Percentiles rank a stretch among this genome's conserved stretches.
Evolutionary conservation across 2,329 filamentous ascomycete species (phyloP).

Genomic region (Fusarium veterinarium): DNA sequence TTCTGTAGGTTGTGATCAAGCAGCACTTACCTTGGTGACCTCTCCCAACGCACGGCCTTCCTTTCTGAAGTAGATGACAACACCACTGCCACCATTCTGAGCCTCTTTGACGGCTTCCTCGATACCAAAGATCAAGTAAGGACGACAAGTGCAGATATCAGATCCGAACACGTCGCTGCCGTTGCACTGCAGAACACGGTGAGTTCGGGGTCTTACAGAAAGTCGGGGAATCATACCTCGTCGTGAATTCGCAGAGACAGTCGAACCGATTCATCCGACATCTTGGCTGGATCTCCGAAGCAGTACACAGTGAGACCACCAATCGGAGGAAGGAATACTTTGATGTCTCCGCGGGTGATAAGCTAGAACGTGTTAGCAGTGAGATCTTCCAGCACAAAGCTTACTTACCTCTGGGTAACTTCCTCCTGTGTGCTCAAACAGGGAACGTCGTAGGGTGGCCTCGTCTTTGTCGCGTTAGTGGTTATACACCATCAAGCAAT

Average conservation of each 20-base stretch:
- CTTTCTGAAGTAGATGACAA: slow-evolving; percentile 99
- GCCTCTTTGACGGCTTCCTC: slow-evolving; percentile 98
- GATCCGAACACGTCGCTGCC: slow-evolving; percentile 98
- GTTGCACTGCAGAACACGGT: slow-evolving; percentile 72
- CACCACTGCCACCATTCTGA: slow-evolving; percentile 90
- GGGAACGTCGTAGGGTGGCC: slow-evolving; percentile 81
- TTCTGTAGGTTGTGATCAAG: background rate
- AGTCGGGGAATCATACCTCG: slow-evolving; percentile 57
- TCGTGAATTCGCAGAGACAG: slow-evolving; percentile 86
- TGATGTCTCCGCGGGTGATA: slow-evolving; percentile 94
- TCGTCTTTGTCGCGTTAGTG: slow-evolving; percentile 70
- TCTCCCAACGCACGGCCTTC: slow-evolving; percentile 95
- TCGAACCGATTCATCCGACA: slow-evolving; percentile 84
- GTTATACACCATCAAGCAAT: background rate
- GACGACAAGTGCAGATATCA: slow-evolving; percentile 96
- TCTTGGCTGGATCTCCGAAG: slow-evolving; percentile 94
- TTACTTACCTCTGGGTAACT: slow-evolving; percentile 83
- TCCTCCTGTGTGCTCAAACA: slow-evolving; percentile 96
- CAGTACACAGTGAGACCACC: slow-evolving; percentile 95
- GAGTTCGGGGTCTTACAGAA: background rate
- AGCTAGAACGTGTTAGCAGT: slow-evolving; percentile 59
- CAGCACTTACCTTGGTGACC: slow-evolving; percentile 84
- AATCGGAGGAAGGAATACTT: slow-evolving; percentile 94
- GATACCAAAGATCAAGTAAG: slow-evolving; percentile 96
- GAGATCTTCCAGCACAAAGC: background rate